Evolutionary conservation across 2,329 filamentous ascomycete species (phyloP).

Genomic region (Pseudogymnoascus sp.): DNA sequence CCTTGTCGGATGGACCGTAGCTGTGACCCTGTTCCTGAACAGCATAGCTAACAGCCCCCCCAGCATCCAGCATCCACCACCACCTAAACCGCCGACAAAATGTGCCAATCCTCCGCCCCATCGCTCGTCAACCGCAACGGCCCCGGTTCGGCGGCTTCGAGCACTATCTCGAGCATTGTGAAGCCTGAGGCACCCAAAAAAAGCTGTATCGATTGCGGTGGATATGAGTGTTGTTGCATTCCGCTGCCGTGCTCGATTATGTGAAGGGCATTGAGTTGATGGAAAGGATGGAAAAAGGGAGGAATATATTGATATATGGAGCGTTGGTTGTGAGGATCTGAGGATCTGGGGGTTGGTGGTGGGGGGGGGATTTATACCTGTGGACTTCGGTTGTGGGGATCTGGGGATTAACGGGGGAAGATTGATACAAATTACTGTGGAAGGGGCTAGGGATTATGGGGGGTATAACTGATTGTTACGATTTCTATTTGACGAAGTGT

Average conservation of each 20-base stretch:
- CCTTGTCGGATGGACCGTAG: background rate
- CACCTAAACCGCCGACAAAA: conserved; percentile 13
- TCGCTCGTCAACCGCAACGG: conserved; percentile 35
- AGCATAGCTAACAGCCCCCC: background rate
- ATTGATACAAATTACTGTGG: background rate
- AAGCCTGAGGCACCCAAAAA: conserved; percentile 39
- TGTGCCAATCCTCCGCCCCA: conserved; percentile 28
- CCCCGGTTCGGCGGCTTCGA: conserved; percentile 39
- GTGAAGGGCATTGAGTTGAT: too few species aligned
- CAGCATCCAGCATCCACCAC: background rate
- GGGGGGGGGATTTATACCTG: background rate
- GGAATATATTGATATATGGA: background rate
- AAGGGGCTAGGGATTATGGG: background rate
- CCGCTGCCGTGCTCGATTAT: conserved; percentile 43
- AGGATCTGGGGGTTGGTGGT: background rate
- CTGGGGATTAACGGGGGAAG: background rate
- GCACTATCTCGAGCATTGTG: conserved; percentile 41
- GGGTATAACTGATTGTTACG: background rate
- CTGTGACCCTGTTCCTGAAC: background rate
- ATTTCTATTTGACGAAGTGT: background rate
- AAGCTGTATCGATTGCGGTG: too few species aligned
- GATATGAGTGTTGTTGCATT: conserved; percentile 46
- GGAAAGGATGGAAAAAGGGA: too few species aligned
- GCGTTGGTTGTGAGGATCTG: background rate
- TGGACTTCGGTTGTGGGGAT: background rate